Evolutionary conservation across 805 yeast species (phyloP).

Genomic region (Candida bentonensis): DNA sequence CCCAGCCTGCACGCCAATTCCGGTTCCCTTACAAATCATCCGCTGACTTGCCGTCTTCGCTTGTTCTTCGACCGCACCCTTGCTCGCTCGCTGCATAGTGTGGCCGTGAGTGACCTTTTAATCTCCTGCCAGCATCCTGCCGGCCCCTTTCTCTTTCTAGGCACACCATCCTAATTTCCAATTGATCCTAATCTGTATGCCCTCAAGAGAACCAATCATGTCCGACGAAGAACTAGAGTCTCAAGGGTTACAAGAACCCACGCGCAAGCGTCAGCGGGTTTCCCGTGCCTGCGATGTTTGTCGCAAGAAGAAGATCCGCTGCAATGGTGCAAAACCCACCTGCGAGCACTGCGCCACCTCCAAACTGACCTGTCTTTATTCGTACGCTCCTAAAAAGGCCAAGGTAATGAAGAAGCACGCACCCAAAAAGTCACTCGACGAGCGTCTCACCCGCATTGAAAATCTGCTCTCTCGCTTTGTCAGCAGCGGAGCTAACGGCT

Average conservation of each 20-base stretch:
- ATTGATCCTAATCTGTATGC: too few species aligned
- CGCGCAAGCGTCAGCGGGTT: slow-evolving; percentile 31
- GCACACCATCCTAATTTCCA: too few species aligned
- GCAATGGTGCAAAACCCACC: slow-evolving; percentile 51
- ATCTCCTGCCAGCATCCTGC: too few species aligned
- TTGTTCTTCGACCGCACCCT: too few species aligned
- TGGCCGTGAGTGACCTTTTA: too few species aligned
- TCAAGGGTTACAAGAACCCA: background rate
- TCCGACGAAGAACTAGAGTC: background rate
- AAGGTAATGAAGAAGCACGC: slow-evolving; percentile 4
- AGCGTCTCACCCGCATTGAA: slow-evolving; percentile 18
- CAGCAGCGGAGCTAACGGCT: background rate
- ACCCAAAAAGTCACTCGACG: slow-evolving; percentile 4
- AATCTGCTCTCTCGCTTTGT: slow-evolving; percentile 9
- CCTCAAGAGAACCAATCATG: too few species aligned
- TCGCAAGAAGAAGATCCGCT: slow-evolving; percentile 54
- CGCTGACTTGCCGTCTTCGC: too few species aligned
- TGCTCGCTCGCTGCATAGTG: too few species aligned
- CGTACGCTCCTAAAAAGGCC: slow-evolving; percentile 10
- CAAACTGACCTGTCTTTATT: slow-evolving; percentile 53
- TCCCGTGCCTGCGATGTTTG: slow-evolving; percentile 87
- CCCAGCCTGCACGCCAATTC: too few species aligned
- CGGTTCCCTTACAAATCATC: too few species aligned
- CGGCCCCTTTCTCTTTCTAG: too few species aligned
- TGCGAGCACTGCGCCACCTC: slow-evolving; percentile 71